phyloP scores from a whole-genome alignment of 192 early-diverging fungal genomes.

The Linnemannia elongata region DNA sequence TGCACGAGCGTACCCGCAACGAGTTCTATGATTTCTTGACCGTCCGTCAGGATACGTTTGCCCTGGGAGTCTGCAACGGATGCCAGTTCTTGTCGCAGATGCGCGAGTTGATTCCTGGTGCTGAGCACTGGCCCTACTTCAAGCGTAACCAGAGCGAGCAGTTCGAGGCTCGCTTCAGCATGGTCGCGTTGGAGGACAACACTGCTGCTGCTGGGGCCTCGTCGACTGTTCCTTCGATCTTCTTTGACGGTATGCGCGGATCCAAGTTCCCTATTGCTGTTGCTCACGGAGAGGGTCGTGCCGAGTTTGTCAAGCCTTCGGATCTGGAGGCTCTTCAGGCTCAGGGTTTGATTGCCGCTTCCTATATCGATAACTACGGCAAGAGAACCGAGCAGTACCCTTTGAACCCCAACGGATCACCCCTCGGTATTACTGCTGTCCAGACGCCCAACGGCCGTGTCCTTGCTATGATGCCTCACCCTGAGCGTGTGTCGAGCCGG shows the following conservation, averaged over 20 bases:
- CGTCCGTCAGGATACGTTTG: slow-evolving; percentile 90
- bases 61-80: slow-evolving; percentile 98
- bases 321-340: slow-evolving; percentile 60
- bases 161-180: slow-evolving; percentile 93
- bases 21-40: slow-evolving; percentile 89
- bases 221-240: slow-evolving; percentile 69
- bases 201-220: background rate
- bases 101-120: slow-evolving; percentile 87
- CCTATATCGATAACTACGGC: slow-evolving; percentile 90
- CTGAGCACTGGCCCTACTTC: slow-evolving; percentile 93
- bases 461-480: slow-evolving; percentile 98
- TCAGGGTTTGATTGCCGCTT: slow-evolving; percentile 73
- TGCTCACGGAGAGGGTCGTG: slow-evolving; percentile 98
- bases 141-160: slow-evolving; percentile 93
- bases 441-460: slow-evolving; percentile 89
- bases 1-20: slow-evolving; percentile 74
- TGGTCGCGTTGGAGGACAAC: slow-evolving; percentile 75
- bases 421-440: slow-evolving; percentile 89
- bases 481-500: slow-evolving; percentile 90
- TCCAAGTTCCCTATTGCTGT: slow-evolving; percentile 93
- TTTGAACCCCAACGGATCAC: slow-evolving; percentile 97
- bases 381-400: slow-evolving; percentile 89
- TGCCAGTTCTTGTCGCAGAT: slow-evolving; percentile 97
- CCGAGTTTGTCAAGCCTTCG: slow-evolving; percentile 72
- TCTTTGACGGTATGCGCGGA: slow-evolving; percentile 93